phyloP scores from a whole-genome alignment of 2,329 filamentous ascomycete species.

The Aspergillus jensenii region DNA sequence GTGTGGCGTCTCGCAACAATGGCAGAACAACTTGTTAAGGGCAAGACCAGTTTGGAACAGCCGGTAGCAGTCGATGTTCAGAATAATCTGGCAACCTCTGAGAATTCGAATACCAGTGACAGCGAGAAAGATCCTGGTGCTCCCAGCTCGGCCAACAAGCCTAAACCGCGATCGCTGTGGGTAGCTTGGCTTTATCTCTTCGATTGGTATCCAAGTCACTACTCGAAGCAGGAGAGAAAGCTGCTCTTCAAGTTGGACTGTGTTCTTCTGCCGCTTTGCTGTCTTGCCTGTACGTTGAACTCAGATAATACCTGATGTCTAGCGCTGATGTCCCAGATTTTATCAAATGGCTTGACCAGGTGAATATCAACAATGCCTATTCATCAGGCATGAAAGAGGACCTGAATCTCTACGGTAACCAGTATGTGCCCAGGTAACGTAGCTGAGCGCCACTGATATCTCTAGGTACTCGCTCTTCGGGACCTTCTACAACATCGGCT shows the following conservation, averaged over 20 bases:
- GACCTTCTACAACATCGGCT: constrained; percentile 22
- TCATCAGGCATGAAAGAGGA: constrained; percentile 33
- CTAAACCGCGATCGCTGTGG: constrained; percentile 15
- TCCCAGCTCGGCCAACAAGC: constrained; percentile 7
- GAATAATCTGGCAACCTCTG: neutral
- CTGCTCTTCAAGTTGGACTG: constrained; percentile 16
- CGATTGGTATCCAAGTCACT: constrained; percentile 17
- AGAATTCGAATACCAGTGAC: neutral
- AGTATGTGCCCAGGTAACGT: neutral
- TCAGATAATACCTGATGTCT: neutral
- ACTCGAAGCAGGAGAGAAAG: constrained; percentile 11
- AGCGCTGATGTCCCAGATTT: constrained; percentile 35
- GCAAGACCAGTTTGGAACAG: neutral
- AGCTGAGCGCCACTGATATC: too few species aligned
- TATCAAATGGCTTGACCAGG: constrained; percentile 48
- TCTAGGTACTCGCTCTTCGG: constrained; percentile 13
- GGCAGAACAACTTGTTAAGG: neutral
- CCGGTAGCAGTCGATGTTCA: neutral
- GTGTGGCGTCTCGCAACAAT: neutral
- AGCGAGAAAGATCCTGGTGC: constrained; percentile 2
- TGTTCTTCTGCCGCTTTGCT: constrained; percentile 14
- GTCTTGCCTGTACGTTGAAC: constrained; percentile 10
- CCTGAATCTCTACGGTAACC: constrained; percentile 25
- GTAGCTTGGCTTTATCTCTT: constrained; percentile 16
- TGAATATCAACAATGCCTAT: constrained; percentile 50